Percentiles rank a stretch among this genome's conserved stretches.
Evolutionary conservation across 371 early-diverging fungal genomes (phyloP).

Genomic region (Quaeritorhiza haematococci): DNA sequence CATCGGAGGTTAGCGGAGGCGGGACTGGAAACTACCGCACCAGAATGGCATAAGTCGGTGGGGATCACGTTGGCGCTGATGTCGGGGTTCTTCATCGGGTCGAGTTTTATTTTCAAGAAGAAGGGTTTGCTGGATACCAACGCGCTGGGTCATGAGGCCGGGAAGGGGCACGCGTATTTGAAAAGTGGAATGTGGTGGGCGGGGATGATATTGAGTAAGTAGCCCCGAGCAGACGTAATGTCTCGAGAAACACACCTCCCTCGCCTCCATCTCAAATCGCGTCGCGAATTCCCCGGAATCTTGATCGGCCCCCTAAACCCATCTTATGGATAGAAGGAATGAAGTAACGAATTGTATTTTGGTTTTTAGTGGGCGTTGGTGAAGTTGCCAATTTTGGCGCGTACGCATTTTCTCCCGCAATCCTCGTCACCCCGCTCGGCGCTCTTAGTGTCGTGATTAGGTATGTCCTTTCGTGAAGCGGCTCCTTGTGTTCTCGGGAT

Average conservation of each 20-base stretch:
- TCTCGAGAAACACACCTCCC: background rate
- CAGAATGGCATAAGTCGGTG: slow-evolving; percentile 30
- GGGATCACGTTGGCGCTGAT: slow-evolving; percentile 64
- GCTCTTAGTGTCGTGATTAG: slow-evolving; percentile 82
- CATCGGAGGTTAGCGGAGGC: too few species aligned
- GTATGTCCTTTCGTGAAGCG: slow-evolving; percentile 20
- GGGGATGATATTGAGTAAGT: slow-evolving; percentile 78
- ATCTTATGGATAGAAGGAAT: background rate
- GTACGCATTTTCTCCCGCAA: slow-evolving; percentile 91
- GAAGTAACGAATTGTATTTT: background rate
- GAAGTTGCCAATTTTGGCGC: slow-evolving; percentile 65
- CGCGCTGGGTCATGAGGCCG: slow-evolving; percentile 36
- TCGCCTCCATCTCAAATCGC: background rate
- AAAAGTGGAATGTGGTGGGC: slow-evolving; percentile 84
- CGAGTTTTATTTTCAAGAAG: slow-evolving; percentile 81
- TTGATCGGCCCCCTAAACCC: background rate
- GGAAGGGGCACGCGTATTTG: slow-evolving; percentile 77
- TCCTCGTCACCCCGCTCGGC: slow-evolving; percentile 88
- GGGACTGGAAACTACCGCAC: too few species aligned
- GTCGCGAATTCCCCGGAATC: background rate
- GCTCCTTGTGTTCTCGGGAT: background rate
- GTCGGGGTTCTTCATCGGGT: slow-evolving; percentile 83
- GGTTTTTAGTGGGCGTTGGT: background rate
- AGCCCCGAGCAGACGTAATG: background rate
- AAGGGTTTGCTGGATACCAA: slow-evolving; percentile 76